Evolutionary conservation across 139 green algal species (phyloP), one percentile per base, ranked within the genome.

Genomic region (Edaphochlamys debaryana): DNA sequence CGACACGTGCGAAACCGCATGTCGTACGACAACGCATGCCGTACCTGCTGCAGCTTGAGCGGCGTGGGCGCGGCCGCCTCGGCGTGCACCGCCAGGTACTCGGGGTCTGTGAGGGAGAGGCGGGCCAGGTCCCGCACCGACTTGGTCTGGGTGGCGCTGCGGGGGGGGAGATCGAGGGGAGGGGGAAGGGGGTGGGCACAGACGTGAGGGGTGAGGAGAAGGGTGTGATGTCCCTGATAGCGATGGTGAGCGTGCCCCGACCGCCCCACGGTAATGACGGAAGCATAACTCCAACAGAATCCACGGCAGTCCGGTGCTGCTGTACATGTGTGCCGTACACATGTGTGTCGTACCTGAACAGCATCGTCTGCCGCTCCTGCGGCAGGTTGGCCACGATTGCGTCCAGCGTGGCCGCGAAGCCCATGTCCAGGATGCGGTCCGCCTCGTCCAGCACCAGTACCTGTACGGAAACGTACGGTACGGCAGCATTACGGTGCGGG

Each of bases 361-460:
- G 93, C 86, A 99, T 86, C 25, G 96, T 98, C 90, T 98, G 96
- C 30, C 95, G 89, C 66, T 89, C 42, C 17, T 52, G 71, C 0
- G 98, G 98, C 70, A 99, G 88, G 91, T 98, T 97, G 5, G 93
- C 88, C 30, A 99, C 27, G 67, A 99, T 99, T 38, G 97, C 97
- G 62, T 99, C 94, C 63, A 99, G 76, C 0, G 96, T 96, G 22
- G 86, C 87, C 0, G 91, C 86, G 82, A 99, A 99, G 37, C 97
- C 97, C 91, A 99, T 95, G 87, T 99, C 97, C 36, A 99, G 88
- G 64, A 98, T 96, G 38, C 98, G 89, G 78, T 99, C 98, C 27
- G 98, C 98, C 89, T 99, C 98, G 74, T 99, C 98, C 34, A 99
- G 92, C 40, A 99, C 95, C 56, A 99, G 90, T 20, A 98, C 62